Percentiles rank a stretch among this genome's conserved stretches.
These are phyloP conservation scores for Heracleum sosnowskyi DNA, from an alignment of 129 eudicot genomes.

Conservation along the genomic window DNA sequence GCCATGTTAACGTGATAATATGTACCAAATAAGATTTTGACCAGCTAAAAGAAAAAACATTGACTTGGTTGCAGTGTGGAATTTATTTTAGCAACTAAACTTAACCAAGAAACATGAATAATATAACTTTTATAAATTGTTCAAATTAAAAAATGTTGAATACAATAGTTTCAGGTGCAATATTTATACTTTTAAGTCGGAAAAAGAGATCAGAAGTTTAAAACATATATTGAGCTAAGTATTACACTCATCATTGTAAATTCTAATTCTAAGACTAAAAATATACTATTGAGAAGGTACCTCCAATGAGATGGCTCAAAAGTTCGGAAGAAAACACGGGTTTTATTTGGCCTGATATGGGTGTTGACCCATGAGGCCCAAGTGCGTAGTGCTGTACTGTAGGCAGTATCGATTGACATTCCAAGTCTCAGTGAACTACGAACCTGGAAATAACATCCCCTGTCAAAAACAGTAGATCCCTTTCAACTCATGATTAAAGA, in stretches of 20 bases:
- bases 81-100: background rate
- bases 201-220: background rate
- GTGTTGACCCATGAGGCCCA: conserved; percentile 57
- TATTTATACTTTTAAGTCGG: too few relatives aligned
- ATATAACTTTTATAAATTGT: background rate
- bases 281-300: conserved; percentile 18
- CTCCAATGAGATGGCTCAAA: conserved; percentile 65
- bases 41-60: background rate
- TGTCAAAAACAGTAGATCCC: conserved; percentile 28
- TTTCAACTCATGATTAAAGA: background rate
- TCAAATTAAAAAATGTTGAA: background rate
- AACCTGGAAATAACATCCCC: conserved; percentile 71
- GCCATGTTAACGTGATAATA: conserved; percentile 2
- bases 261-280: background rate
- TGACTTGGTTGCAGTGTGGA: background rate
- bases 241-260: background rate
- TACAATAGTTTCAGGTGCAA: background rate
- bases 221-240: background rate
- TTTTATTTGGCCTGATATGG: conserved; percentile 32
- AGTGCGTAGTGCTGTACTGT: conserved; percentile 37
- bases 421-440: conserved; percentile 41
- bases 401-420: conserved; percentile 37
- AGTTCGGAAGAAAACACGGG: conserved; percentile 48
- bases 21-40: background rate
- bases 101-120: background rate